Base-by-base conservation (phyloP, 2,329 filamentous ascomycete species). In the Fusarium pilosicola region DNA sequence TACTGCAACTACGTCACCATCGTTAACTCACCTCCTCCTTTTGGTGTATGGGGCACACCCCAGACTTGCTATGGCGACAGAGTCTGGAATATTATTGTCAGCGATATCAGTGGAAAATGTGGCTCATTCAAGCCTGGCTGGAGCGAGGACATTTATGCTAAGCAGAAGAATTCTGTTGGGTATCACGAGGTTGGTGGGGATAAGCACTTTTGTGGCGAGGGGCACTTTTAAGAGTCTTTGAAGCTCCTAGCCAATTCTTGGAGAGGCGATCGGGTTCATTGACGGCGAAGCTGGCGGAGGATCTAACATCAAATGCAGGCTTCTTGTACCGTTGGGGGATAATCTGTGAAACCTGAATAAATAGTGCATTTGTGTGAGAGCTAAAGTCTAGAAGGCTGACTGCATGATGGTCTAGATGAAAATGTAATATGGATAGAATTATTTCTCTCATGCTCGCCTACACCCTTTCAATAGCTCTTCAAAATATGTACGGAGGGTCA, bases 401-500 rank as follows among this genome's bases (percentile, higher is more conserved):
- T 12, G 38, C 1, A 20, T 22, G 11, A 22, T 39, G 18, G 18
- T 39, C 18, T 39, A 7, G 11, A 20, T 39, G 7, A 1, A 39
- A 12, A 7, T 39, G 11, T 39, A 39, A 3, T 7, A 12, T 20
- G 1, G 11, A 7, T 39, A 3, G 38, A 22, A 39, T 13, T 12
- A 22, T 7, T 22, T 39, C 38, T 39, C 18, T 39, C 18, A 39
- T 7, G 3, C 18, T 12, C 1, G 38, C 11, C 12, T 12, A 39
- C 18, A 13, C 12, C 3, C 3, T 39, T 20, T 22, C 1, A 7
- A 39, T 39, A 13, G 7, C 18, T 39, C 1, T 39, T 0, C 1
- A 0, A 39, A 39, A 7, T 13, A 2, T 39, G 2, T 22, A 22
- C 18, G 7, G 38, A 20, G 7, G 18, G 1, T 20, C 7, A 39